Evolutionary conservation across 2,329 filamentous ascomycete species (phyloP), one percentile per base, ranked within the genome.

Genomic region (Graphiopsis chlorocephala): DNA sequence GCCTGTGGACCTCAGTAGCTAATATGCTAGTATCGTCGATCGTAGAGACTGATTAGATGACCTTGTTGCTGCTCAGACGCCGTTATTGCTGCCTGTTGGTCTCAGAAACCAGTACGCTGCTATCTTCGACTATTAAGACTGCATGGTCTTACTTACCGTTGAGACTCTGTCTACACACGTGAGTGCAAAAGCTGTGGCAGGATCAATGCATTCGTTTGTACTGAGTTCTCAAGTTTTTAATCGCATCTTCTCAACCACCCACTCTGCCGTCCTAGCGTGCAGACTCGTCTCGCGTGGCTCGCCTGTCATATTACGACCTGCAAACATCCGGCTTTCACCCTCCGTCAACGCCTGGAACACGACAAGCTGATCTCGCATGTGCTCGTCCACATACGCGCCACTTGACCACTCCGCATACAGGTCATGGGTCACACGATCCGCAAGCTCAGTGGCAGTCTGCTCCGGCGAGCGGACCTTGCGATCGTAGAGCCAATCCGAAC

Each of bases 321-420:
- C 64, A 38, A 61, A 70, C 0, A 82, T 75, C 0, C 58, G 55
- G 66, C 78, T 79, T 42, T 31, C 69, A 0, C 82, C 82, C 10
- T 75, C 68, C 4, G 84, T 83, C 23, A 88, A 73, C 17, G 83
- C 83, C 70, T 87, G 84, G 64, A 86, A 88, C 0, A 88, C 78
- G 1, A 87, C 82, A 28, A 88, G 68, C 69, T 88, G 86, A 72
- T 88, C 86, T 50, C 83, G 76, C 80, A 86, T 79, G 66, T 81
- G 78, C 70, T 81, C 79, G 68, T 88, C 86, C 4, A 86, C 80
- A 68, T 79, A 83, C 0, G 82, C 80, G 0, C 75, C 78, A 65
- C 80, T 76, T 14, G 74, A 71, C 52, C 85, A 73, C 65, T 87
- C 84, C 1, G 68, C 57, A 0, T 78, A 69, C 35, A 88, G 73